These are phyloP conservation scores for Melampsora larici-populina DNA, from an alignment of 1,284 basidiomycete species.

Conservation along the genomic window DNA sequence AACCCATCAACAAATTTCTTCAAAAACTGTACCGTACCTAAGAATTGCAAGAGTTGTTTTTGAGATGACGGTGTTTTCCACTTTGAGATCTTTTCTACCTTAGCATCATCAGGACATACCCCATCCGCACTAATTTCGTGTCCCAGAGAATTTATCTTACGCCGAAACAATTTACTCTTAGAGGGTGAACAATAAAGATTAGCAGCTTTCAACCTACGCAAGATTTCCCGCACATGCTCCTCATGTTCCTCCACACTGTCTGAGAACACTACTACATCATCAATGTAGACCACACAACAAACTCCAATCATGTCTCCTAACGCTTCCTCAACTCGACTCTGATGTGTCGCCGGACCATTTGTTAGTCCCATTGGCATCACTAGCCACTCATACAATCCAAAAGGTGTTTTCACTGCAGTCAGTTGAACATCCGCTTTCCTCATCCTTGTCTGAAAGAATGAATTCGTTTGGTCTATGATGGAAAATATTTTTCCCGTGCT, in stretches of 20 bases:
- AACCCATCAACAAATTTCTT: constrained; percentile 54
- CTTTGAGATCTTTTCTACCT: constrained; percentile 52
- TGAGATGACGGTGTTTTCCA: constrained; percentile 54
- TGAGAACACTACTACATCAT: constrained; percentile 56
- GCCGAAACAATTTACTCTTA: constrained; percentile 38
- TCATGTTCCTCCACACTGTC: neutral
- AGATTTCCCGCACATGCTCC: neutral
- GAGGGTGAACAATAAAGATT: neutral
- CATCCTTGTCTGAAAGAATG: constrained; percentile 44
- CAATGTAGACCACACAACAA: no score
- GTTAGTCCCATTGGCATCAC: constrained; percentile 59
- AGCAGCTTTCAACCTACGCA: neutral
- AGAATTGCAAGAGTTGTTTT: constrained; percentile 53
- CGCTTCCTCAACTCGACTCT: no score
- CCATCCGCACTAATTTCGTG: constrained; percentile 53
- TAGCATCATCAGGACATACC: constrained; percentile 53
- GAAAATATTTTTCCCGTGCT: constrained; percentile 50
- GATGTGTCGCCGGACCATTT: no score
- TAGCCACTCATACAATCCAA: constrained; percentile 55
- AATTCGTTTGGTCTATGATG: no score
- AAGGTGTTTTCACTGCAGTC: neutral
- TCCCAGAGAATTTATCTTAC: constrained; percentile 53
- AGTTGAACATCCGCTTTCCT: neutral
- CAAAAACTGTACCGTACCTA: constrained; percentile 56
- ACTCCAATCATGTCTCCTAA: no score